Conservation (phyloP, 352 stramenopile species). For the Elongisporangium undulatum region DNA sequence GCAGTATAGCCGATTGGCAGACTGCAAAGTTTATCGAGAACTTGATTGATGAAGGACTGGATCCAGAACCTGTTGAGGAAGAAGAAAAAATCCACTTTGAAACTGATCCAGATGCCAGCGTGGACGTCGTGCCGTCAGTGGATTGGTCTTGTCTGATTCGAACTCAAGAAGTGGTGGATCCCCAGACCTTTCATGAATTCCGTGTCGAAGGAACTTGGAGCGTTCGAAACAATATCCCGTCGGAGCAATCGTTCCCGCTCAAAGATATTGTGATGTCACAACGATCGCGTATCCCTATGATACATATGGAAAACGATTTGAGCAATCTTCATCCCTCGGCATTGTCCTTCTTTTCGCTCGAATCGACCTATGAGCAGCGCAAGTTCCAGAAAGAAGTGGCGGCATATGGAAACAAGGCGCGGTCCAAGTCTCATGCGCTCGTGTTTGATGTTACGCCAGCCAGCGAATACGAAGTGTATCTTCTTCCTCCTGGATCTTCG, state of each 20-base stretch:
- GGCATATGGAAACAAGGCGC: constrained; percentile 69
- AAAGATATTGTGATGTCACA: constrained; percentile 34
- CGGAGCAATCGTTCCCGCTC: constrained; percentile 16
- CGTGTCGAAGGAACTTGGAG: constrained; percentile 51
- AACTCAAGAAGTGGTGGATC: constrained; percentile 50
- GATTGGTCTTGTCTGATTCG: constrained; percentile 53
- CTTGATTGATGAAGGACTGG: constrained; percentile 63
- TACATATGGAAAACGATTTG: constrained; percentile 34
- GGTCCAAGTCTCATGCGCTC: constrained; percentile 33
- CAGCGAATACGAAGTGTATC: constrained; percentile 44
- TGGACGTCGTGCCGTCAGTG: not conserved
- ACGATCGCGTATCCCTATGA: constrained; percentile 31
- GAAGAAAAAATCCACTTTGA: constrained; percentile 38
- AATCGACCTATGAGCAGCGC: constrained; percentile 62
- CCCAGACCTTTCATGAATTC: constrained; percentile 36
- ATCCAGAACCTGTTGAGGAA: constrained; percentile 34
- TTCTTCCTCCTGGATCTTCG: constrained; percentile 66
- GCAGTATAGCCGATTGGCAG: constrained; percentile 38
- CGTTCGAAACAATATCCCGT: constrained; percentile 23
- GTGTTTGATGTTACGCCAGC: constrained; percentile 32
- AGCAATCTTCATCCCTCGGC: constrained; percentile 34
- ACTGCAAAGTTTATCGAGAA: constrained; percentile 62
- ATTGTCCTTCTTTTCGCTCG: constrained; percentile 52
- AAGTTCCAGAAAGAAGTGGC: constrained; percentile 70
- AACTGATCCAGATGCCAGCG: constrained; percentile 3